Evolutionary conservation across 2,329 filamentous ascomycete genomes (phyloP).

Genomic region (Colletotrichum higginsianum): DNA sequence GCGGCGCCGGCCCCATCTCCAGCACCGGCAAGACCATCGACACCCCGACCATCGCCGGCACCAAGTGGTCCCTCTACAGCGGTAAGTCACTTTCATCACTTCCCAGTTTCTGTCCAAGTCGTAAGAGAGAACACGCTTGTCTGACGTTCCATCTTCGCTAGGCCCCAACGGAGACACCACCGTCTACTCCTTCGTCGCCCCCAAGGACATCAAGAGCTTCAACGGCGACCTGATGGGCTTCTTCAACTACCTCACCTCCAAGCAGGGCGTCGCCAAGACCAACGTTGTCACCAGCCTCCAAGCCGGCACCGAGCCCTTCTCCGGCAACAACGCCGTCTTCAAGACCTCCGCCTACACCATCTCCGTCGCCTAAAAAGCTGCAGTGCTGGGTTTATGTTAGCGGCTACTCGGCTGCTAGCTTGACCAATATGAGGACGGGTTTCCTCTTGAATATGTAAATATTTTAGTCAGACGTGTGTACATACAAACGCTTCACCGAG

Average conservation of each 20-base stretch:
- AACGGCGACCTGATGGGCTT: constrained; percentile 69
- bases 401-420: too few species aligned
- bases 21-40: constrained; percentile 66
- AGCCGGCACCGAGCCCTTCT: constrained; percentile 71
- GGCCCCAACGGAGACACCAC: constrained; percentile 70
- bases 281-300: constrained; percentile 69
- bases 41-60: constrained; percentile 66
- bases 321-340: constrained; percentile 57
- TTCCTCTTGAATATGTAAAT: not conserved
- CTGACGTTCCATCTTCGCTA: not conserved
- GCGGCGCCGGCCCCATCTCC: constrained; percentile 51
- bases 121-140: not conserved
- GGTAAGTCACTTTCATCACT: not conserved
- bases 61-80: constrained; percentile 67
- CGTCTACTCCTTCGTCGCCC: constrained; percentile 68
- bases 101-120: not conserved
- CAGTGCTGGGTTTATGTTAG: not conserved
- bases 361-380: constrained; percentile 15
- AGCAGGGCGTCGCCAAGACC: constrained; percentile 60
- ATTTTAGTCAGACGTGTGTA: not conserved
- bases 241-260: constrained; percentile 65
- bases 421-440: not conserved
- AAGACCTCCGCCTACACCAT: constrained; percentile 39
- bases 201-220: constrained; percentile 62
- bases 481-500: not conserved